Evolutionary conservation across 202 grass and related monocot species (phyloP).

Genomic region (Setaria viridis): DNA sequence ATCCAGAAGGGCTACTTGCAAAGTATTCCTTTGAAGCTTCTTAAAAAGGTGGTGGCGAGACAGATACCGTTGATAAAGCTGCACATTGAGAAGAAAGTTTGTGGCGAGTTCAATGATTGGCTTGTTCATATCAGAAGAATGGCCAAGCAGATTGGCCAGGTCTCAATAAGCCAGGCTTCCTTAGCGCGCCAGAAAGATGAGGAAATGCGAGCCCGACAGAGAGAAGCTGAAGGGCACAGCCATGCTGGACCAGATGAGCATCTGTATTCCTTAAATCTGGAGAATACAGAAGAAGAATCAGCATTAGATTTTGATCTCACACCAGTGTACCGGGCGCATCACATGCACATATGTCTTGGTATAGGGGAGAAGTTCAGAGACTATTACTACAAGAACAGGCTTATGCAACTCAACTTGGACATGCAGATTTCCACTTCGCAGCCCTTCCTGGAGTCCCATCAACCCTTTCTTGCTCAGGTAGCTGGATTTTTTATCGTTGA

Average conservation of each 20-base stretch:
- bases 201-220: conserved; percentile 60
- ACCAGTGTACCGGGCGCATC: conserved; percentile 76
- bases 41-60: conserved; percentile 65
- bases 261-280: conserved; percentile 62
- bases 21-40: conserved; percentile 71
- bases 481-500: conserved; percentile 89
- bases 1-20: conserved; percentile 74
- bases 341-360: conserved; percentile 73
- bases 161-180: conserved; percentile 81
- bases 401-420: conserved; percentile 93
- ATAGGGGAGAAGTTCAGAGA: conserved; percentile 85
- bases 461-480: conserved; percentile 79
- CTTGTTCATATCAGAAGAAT: conserved; percentile 77
- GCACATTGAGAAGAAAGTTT: conserved; percentile 86
- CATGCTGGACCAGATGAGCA: conserved; percentile 60
- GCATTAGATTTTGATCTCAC: conserved; percentile 77
- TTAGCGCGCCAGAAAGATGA: conserved; percentile 73
- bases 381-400: conserved; percentile 85
- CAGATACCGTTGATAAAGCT: conserved; percentile 82
- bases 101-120: conserved; percentile 92
- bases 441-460: conserved; percentile 87
- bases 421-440: conserved; percentile 83
- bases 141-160: conserved; percentile 84
- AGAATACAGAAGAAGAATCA: conserved; percentile 66
- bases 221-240: conserved; percentile 68